A percentile compares a stretch with the other conserved stretches of the same genome.
Conservation (phyloP, 495 filamentous ascomycete genomes). For the Neurospora intermedia region DNA sequence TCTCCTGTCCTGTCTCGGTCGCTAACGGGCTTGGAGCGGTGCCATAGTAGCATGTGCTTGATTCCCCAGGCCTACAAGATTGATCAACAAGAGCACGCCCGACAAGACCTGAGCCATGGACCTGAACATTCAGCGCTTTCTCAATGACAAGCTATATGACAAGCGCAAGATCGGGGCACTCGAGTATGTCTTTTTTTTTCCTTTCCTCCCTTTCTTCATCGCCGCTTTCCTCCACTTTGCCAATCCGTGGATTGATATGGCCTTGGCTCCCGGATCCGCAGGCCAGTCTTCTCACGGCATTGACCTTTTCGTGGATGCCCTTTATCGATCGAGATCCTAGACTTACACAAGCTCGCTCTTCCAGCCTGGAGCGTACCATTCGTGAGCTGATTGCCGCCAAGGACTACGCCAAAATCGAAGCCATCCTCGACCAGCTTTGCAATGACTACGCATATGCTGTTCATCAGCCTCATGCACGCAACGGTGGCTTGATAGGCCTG, state of each 20-base stretch:
- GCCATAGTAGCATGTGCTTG: not conserved
- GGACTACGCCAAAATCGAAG: constrained; percentile 66
- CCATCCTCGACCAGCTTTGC: constrained; percentile 89
- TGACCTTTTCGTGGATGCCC: not conserved
- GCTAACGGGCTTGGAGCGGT: not conserved
- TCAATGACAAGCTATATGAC: constrained; percentile 98
- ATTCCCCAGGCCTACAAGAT: not conserved
- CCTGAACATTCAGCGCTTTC: constrained; percentile 70
- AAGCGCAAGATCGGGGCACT: constrained; percentile 92
- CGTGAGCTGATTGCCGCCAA: constrained; percentile 68
- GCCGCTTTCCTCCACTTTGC: not conserved
- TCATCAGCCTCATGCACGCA: constrained; percentile 92
- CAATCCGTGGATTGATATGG: constrained; percentile 5
- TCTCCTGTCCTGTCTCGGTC: not conserved
- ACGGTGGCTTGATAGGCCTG: constrained; percentile 92
- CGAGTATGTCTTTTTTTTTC: constrained; percentile 54
- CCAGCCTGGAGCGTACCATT: constrained; percentile 80
- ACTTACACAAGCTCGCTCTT: constrained; percentile 8
- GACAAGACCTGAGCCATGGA: constrained; percentile 53
- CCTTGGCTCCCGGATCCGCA: not conserved
- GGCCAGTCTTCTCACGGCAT: not conserved
- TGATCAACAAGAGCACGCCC: not conserved
- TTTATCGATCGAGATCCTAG: not conserved
- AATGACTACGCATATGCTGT: constrained; percentile 97
- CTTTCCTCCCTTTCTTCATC: constrained; percentile 1